Evolutionary conservation across 2,329 filamentous ascomycete species (phyloP).

Genomic region (Fusarium temperatum): DNA sequence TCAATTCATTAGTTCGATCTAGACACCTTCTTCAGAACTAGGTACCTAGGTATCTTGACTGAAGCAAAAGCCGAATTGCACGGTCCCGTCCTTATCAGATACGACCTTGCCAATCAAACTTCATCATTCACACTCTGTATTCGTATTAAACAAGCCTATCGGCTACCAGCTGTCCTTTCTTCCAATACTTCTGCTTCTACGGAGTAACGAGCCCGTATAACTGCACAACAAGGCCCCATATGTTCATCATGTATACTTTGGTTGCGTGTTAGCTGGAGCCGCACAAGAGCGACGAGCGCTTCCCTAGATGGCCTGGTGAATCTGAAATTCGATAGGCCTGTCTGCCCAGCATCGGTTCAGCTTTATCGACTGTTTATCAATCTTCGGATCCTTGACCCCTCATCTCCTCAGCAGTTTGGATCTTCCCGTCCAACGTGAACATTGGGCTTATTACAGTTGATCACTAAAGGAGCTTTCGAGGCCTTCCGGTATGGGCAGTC

Average conservation of each 20-base stretch:
- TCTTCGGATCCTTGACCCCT: neutral
- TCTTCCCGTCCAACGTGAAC: neutral
- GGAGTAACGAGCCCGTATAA: neutral
- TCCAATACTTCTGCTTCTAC: neutral
- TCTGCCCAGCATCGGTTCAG: neutral
- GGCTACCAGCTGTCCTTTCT: neutral
- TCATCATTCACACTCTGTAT: neutral
- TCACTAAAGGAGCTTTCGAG: neutral
- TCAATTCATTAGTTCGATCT: neutral
- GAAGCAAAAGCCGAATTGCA: neutral
- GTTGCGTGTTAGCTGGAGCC: neutral
- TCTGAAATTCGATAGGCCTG: neutral
- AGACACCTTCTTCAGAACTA: neutral
- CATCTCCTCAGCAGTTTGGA: neutral
- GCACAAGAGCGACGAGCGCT: neutral
- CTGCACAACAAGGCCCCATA: neutral
- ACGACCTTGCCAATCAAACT: neutral
- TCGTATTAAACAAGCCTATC: neutral
- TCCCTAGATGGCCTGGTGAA: neutral
- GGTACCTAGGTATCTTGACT: neutral
- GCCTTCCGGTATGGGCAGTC: neutral
- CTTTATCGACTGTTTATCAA: neutral
- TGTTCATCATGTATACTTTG: neutral
- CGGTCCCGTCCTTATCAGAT: neutral
- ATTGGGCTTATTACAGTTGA: neutral